Evolutionary conservation across 2,329 filamentous ascomycete genomes (phyloP).

Genomic region (Penicillium italicum): DNA sequence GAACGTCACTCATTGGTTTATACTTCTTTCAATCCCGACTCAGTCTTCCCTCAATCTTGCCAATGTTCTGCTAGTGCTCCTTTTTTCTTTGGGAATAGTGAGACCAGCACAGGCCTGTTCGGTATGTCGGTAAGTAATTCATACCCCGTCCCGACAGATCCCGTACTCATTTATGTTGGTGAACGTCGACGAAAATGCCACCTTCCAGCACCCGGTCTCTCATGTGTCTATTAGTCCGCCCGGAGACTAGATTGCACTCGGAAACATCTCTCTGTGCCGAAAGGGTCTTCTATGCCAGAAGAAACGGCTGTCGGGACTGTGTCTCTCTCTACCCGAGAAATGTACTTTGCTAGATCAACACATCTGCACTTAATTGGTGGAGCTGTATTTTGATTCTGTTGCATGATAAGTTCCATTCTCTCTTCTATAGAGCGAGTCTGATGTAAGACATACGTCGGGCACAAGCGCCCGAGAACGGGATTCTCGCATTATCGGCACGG

Average conservation of each 20-base stretch:
- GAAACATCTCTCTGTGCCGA: background rate
- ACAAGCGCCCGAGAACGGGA: constrained; percentile 13
- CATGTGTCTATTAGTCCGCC: constrained; percentile 12
- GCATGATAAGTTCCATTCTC: constrained; percentile 20
- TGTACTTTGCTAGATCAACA: constrained; percentile 1
- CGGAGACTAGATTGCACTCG: constrained; percentile 5
- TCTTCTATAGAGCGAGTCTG: constrained; percentile 18
- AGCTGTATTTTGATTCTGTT: constrained; percentile 21
- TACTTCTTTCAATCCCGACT: background rate
- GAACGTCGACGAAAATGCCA: constrained; percentile 15
- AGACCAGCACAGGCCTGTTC: constrained; percentile 6
- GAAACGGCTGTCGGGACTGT: background rate
- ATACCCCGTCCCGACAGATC: background rate
- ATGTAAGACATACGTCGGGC: constrained; percentile 8
- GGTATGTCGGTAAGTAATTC: background rate
- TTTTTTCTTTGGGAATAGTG: background rate
- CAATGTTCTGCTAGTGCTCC: background rate
- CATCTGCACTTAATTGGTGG: constrained; percentile 12
- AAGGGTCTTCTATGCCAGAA: background rate
- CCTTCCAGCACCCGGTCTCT: constrained; percentile 4
- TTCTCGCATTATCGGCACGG: constrained; percentile 20
- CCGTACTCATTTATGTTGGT: background rate
- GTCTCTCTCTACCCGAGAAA: background rate
- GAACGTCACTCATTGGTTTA: background rate
- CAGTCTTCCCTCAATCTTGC: background rate